Base-by-base conservation (phyloP, 768 basidiomycete genomes). In the Fistulinella prunicolor region DNA sequence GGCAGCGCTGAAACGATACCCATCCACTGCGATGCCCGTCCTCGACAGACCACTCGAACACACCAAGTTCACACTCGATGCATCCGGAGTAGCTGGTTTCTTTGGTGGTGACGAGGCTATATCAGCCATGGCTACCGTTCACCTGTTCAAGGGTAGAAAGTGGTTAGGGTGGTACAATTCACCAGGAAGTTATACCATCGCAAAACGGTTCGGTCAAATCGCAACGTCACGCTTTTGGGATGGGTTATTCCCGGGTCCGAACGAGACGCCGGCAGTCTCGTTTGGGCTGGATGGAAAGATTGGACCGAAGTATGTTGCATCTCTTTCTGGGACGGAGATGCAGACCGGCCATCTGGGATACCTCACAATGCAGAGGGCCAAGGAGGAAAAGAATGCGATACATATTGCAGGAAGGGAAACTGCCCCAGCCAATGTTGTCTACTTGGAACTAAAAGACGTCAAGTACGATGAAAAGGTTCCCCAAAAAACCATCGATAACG, bases 81-180 rank as follows among this genome's bases (percentile, higher is more conserved):
- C 62, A 0, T 62, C 66, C 9, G 69, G 70, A 4, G 56, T 70
- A 3, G 69, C 63, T 4, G 68, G 67, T 1, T 65, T 70, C 38
- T 69, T 70, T 12, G 70, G 70, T 29, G 70, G 69, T 9, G 67
- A 70, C 24, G 69, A 71, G 32, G 66, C 69, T 10, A 58, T 71
- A 21, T 58, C 70, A 19, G 69, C 69, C 21, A 70, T 71, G 67
- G 56, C 64, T 9, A 61, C 65, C 26, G 61, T 70, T 2, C 69
- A 70, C 42, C 34, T 70, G 2, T 66, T 61, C 50, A 24, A 50
- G 19, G 66, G 63, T 1, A 56, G 67, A 54, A 59, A 26, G 42
- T 71, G 63, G 65, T 30, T 70, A 3, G 69, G 70, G 7, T 70
- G 63, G 64, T 68, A 71, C 43, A 71, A 70, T 37, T 67, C 68